Evolutionary conservation across 2,329 filamentous ascomycete species (phyloP).

Genomic region (Aspergillus transmontanensis): DNA sequence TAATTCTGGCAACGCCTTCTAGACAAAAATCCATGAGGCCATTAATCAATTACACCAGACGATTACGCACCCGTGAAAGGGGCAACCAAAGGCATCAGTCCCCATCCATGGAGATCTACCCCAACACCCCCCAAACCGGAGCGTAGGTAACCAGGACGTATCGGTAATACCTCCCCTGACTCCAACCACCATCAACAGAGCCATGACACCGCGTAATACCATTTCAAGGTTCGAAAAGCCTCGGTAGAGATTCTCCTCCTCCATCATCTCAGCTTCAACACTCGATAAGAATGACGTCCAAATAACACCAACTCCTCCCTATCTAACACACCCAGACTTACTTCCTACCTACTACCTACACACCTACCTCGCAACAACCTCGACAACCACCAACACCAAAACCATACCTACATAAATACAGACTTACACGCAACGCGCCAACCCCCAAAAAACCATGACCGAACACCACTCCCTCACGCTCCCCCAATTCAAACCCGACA

Average conservation of each 20-base stretch:
- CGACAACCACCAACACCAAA: neutral
- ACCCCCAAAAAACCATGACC: neutral
- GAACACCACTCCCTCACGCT: neutral
- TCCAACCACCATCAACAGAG: no score
- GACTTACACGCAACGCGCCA: neutral
- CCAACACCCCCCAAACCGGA: no score
- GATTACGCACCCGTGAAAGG: no score
- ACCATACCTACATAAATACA: neutral
- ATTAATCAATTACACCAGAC: neutral
- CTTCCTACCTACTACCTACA: neutral
- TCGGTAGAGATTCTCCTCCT: neutral
- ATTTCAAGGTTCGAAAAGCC: neutral
- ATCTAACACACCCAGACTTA: neutral
- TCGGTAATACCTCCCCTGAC: no score
- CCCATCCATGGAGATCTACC: no score
- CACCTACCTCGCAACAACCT: neutral
- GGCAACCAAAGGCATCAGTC: no score
- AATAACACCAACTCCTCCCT: neutral
- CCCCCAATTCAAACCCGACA: constrained; percentile 6
- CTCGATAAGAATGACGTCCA: neutral
- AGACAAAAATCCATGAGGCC: neutral
- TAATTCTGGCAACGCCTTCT: neutral
- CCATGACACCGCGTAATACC: neutral
- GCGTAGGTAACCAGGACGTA: no score
- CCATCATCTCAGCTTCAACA: neutral